Conservation (phyloP, 768 basidiomycete species). For the Amanita rubescens region DNA sequence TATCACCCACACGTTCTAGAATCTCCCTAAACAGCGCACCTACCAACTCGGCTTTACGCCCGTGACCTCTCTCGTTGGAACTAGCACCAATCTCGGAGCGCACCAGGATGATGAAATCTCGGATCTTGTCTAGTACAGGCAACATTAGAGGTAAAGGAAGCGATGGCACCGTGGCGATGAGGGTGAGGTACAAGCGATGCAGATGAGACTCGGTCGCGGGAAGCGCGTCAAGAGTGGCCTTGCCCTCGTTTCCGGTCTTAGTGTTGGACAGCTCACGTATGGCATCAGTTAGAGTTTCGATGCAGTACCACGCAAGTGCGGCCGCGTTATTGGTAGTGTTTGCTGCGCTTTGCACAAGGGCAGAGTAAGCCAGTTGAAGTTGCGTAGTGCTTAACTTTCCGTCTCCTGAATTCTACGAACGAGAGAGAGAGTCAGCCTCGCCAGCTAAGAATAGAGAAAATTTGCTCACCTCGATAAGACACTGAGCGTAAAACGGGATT, state of each 20-base stretch:
- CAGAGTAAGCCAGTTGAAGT: slow-evolving; percentile 67
- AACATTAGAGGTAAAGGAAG: slow-evolving; percentile 52
- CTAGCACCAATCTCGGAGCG: not conserved
- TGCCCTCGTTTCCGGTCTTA: slow-evolving; percentile 15
- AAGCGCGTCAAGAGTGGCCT: not conserved
- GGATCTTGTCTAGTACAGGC: slow-evolving; percentile 44
- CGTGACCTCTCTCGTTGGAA: slow-evolving; percentile 14
- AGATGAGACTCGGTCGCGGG: slow-evolving; percentile 10
- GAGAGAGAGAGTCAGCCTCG: not conserved
- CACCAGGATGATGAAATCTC: slow-evolving; percentile 20
- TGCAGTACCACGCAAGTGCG: slow-evolving; percentile 62
- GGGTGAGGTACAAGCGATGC: slow-evolving; percentile 55
- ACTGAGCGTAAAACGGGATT: slow-evolving; percentile 67
- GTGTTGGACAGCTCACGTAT: slow-evolving; percentile 28
- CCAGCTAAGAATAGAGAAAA: not conserved
- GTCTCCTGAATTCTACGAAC: slow-evolving; percentile 52
- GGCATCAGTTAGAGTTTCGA: slow-evolving; percentile 45
- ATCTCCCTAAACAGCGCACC: slow-evolving; percentile 59
- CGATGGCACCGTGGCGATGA: slow-evolving; percentile 60
- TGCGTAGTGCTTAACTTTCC: slow-evolving; percentile 56
- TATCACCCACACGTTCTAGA: slow-evolving; percentile 55
- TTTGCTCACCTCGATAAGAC: slow-evolving; percentile 57
- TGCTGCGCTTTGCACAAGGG: slow-evolving; percentile 54
- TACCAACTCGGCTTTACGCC: slow-evolving; percentile 36
- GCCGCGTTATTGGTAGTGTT: slow-evolving; percentile 5